Conservation (phyloP, 108 stramenopile species). For the Cyclotella atomus region DNA sequence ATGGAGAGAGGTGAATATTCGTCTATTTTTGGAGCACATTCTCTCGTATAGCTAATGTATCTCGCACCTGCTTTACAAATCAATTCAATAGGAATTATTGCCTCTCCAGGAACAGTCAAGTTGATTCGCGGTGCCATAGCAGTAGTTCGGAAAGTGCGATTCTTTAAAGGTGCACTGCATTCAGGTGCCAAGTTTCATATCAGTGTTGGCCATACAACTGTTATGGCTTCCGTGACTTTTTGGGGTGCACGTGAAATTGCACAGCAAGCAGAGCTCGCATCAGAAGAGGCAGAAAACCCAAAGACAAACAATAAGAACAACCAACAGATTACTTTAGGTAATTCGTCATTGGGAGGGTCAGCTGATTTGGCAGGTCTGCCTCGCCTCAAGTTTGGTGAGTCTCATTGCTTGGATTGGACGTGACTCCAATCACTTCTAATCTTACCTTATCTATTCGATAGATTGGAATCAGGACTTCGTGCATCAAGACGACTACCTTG, state of each 20-base stretch:
- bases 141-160: slow-evolving; percentile 90
- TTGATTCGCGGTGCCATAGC: slow-evolving; percentile 83
- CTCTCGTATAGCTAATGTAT: neutral
- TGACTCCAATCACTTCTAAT: neutral
- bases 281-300: slow-evolving; percentile 11
- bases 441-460: neutral
- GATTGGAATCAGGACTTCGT: slow-evolving; percentile 85
- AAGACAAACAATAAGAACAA: slow-evolving; percentile 15
- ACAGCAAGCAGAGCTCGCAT: slow-evolving; percentile 17
- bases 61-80: neutral
- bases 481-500: slow-evolving; percentile 79
- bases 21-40: neutral
- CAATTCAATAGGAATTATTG: slow-evolving; percentile 57
- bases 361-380: slow-evolving; percentile 83
- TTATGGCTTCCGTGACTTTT: slow-evolving; percentile 96
- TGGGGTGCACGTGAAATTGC: slow-evolving; percentile 93
- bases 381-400: slow-evolving; percentile 51
- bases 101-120: slow-evolving; percentile 87
- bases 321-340: slow-evolving; percentile 21
- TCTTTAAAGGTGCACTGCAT: slow-evolving; percentile 64
- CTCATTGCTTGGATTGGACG: neutral
- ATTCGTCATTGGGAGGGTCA: slow-evolving; percentile 78
- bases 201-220: slow-evolving; percentile 95
- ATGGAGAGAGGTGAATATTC: slow-evolving; percentile 88
- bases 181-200: slow-evolving; percentile 89